Conservation (phyloP, 2,329 filamentous ascomycete species). For the Paraconiothyrium sp. region DNA sequence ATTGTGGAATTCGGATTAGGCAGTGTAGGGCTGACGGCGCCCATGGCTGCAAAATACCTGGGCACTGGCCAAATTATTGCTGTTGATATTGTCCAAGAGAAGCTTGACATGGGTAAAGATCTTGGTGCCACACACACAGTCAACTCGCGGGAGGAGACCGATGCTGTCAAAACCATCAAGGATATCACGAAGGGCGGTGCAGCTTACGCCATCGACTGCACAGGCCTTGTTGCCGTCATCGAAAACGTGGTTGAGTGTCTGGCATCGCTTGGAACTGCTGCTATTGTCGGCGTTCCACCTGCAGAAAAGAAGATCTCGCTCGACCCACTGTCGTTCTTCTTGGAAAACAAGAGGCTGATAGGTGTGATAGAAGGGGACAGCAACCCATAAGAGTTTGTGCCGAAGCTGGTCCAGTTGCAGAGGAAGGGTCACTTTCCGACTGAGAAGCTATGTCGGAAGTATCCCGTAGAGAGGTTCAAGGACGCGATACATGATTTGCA, state of each 20-base stretch:
- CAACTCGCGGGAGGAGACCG: background rate
- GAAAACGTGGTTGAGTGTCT: background rate
- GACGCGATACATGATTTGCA: background rate
- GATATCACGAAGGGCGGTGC: slow-evolving; percentile 3
- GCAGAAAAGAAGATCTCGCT: background rate
- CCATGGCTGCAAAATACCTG: too few species aligned
- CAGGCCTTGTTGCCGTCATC: background rate
- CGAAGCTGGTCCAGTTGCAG: background rate
- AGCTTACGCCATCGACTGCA: background rate
- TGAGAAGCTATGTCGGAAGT: background rate
- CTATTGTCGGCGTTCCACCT: background rate
- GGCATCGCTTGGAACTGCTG: background rate
- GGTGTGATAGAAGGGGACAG: background rate
- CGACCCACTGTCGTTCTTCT: background rate
- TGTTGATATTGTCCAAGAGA: too few species aligned
- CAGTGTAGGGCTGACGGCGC: too few species aligned
- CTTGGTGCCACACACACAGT: background rate
- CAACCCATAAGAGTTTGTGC: background rate
- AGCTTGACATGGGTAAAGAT: background rate
- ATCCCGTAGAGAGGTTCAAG: background rate
- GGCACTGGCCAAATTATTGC: too few species aligned
- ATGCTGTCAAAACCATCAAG: background rate
- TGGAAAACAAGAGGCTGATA: background rate
- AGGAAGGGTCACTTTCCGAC: background rate
- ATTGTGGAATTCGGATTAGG: too few species aligned